Percentiles rank a stretch among this genome's conserved stretches.
Conservation (phyloP, 257 asterid species). For the Misopates orontium region DNA sequence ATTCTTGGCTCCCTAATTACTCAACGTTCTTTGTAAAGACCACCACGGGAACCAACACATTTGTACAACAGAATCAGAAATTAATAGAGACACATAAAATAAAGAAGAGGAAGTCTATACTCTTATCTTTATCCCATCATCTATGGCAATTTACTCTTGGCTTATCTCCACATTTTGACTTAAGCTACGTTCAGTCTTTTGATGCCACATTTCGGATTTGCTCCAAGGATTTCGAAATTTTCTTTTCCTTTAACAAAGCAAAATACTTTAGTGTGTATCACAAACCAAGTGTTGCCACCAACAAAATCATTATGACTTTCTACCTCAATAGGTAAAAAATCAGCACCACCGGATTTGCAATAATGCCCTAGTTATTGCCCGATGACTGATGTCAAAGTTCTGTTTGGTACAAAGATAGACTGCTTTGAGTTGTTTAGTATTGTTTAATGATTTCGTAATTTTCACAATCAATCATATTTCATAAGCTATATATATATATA, state of each 20-base stretch:
- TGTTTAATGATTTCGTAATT: neutral
- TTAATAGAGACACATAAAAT: no score
- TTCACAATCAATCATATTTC: neutral
- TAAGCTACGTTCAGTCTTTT: neutral
- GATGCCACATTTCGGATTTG: neutral
- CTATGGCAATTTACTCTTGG: constrained; percentile 21
- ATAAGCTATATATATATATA: neutral
- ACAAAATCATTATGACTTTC: constrained; percentile 27
- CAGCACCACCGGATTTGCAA: constrained; percentile 23
- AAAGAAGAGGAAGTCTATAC: no score
- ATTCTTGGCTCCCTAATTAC: no score
- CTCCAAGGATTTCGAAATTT: neutral
- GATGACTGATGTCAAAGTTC: constrained; percentile 8
- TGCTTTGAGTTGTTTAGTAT: no score
- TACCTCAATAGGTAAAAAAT: constrained; percentile 28
- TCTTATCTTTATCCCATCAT: constrained; percentile 20
- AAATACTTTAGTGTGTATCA: neutral
- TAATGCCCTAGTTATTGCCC: constrained; percentile 30
- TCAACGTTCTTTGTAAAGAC: no score
- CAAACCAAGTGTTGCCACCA: constrained; percentile 17
- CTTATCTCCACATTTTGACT: constrained; percentile 30
- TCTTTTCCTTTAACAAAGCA: neutral
- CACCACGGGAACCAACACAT: no score
- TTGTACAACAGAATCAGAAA: no score
- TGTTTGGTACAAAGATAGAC: constrained; percentile 28